Evolutionary conservation across 2,329 filamentous ascomycete genomes (phyloP), one percentile per base, ranked within the genome.

Genomic region (Phoma sp.): DNA sequence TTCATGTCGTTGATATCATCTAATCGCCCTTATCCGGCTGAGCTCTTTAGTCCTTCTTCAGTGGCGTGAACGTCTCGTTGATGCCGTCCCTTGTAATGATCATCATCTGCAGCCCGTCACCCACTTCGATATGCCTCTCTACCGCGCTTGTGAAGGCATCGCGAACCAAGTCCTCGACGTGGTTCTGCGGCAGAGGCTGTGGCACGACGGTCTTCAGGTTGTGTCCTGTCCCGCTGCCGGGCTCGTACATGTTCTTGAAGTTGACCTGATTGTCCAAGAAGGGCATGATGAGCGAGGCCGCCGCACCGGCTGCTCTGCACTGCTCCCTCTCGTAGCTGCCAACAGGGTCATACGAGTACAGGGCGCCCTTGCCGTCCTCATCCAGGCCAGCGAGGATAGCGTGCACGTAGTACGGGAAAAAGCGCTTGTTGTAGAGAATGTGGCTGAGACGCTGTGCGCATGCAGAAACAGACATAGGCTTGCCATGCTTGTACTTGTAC

Each of bases 241-340:
- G 92, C 51, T 95, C 84, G 75, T 96, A 96, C 82, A 97, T 94
- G 77, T 99, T 99, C 85, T 97, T 99, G 84, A 94, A 94, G 81
- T 98, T 98, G 82, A 99, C 95, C 80, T 99, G 96, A 77, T 99
- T 99, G 78, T 99, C 95, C 72, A 99, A 80, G 84, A 99, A 99
- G 1, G 95, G 95, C 91, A 97, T 99, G 79, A 99, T 99, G 77
- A 99, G 81, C 71, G 91, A 95, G 49, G 92, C 89, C 19, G 93
- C 93, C 13, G 95, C 93, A 69, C 95, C 95, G 37, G 91, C 95
- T 32, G 95, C 93, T 63, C 94, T 88, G 81, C 93, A 97, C 80
- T 96, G 91, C 80, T 99, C 95, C 64, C 95, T 84, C 83, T 99
- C 95, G 80, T 98, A 99, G 75, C 91, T 96, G 67, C 95, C 95